A percentile compares a stretch with the other conserved stretches of the same genome.
Conservation (phyloP, 768 basidiomycete species). For the Dentipellis sp. region DNA sequence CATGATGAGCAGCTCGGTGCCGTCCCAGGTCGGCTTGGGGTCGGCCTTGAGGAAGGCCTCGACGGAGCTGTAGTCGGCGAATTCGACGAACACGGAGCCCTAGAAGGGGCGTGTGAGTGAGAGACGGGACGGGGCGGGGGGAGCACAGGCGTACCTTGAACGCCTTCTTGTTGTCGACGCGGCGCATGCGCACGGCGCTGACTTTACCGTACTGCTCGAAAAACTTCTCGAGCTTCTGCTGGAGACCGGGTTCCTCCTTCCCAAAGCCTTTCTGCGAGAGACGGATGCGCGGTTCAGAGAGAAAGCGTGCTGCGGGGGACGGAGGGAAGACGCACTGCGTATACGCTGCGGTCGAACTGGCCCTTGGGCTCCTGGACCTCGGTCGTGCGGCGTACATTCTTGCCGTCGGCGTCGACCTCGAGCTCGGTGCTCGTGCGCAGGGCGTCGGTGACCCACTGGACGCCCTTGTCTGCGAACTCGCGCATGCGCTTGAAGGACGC, state of each 20-base stretch:
- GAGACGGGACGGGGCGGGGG: not conserved
- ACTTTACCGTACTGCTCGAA: constrained; percentile 70
- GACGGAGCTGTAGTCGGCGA: constrained; percentile 57
- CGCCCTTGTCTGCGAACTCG: constrained; percentile 50
- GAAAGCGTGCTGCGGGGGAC: not conserved
- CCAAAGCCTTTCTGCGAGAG: constrained; percentile 77
- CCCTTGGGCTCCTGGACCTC: constrained; percentile 71
- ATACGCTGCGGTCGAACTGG: constrained; percentile 77
- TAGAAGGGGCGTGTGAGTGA: constrained; percentile 21
- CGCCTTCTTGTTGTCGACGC: constrained; percentile 65
- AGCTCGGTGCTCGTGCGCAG: constrained; percentile 46
- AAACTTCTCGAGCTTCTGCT: constrained; percentile 69
- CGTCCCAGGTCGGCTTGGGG: constrained; percentile 76
- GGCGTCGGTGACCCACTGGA: constrained; percentile 63
- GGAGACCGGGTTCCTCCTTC: constrained; percentile 50
- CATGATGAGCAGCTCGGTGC: constrained; percentile 72
- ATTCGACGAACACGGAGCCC: constrained; percentile 94
- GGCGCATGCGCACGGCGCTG: constrained; percentile 82
- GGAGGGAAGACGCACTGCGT: constrained; percentile 55
- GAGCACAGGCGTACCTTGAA: constrained; percentile 61
- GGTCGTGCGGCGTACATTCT: constrained; percentile 66
- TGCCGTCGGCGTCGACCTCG: constrained; percentile 65
- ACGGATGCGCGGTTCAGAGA: not conserved
- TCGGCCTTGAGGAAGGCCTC: constrained; percentile 73
- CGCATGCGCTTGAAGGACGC: constrained; percentile 95